These are phyloP conservation scores for Colletotrichum truncatum DNA, from an alignment of 2,329 filamentous ascomycete species.

Conservation along the genomic window DNA sequence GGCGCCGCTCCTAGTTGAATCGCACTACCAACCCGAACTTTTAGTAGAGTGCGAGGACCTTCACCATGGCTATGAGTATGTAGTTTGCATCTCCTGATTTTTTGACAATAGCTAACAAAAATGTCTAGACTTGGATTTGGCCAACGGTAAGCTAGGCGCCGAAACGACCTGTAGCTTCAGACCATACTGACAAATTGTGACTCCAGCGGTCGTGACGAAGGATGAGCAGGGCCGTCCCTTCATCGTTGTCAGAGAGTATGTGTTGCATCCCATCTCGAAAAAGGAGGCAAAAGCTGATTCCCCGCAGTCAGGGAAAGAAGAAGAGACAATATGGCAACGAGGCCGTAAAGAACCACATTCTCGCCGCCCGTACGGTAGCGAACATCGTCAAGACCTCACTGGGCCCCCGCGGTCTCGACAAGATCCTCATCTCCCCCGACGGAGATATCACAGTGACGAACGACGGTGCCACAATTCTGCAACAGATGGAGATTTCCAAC, in stretches of 20 bases:
- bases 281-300: conserved; percentile 30
- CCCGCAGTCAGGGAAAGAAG: conserved; percentile 89
- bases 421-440: conserved; percentile 98
- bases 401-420: conserved; percentile 94
- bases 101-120: conserved; percentile 43
- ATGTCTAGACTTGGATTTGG: conserved; percentile 78
- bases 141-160: conserved; percentile 71
- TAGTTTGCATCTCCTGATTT: neutral
- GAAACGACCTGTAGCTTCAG: conserved; percentile 30
- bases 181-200: conserved; percentile 28
- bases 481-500: conserved; percentile 99
- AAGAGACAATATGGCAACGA: conserved; percentile 96
- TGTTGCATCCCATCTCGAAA: conserved; percentile 35
- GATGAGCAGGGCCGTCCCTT: conserved; percentile 98
- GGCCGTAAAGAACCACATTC: conserved; percentile 97
- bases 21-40: conserved; percentile 8
- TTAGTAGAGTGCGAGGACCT: conserved; percentile 24
- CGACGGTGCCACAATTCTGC: conserved; percentile 96
- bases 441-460: conserved; percentile 99
- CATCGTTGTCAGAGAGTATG: conserved; percentile 97
- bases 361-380: conserved; percentile 93
- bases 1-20: conserved; percentile 20
- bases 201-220: conserved; percentile 81
- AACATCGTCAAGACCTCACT: conserved; percentile 98
- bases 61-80: conserved; percentile 38